Percentiles rank a stretch among this genome's conserved stretches.
These are phyloP conservation scores for Phytophthora hibernalis DNA, from an alignment of 352 stramenopile species.

Conservation along the genomic window DNA sequence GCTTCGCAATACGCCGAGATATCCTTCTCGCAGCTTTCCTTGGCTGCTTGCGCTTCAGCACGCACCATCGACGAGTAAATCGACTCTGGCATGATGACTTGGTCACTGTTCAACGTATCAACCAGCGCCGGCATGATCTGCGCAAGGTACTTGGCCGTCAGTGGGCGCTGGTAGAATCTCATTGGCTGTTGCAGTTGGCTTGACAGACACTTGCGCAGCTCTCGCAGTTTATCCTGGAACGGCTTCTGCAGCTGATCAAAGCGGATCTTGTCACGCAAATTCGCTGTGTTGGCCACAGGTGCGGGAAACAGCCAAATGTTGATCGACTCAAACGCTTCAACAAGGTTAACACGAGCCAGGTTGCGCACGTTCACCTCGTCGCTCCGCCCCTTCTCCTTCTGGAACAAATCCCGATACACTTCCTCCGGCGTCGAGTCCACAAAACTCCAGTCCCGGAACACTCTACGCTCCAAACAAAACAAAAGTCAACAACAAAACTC, in stretches of 20 bases:
- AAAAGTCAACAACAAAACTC: not conserved
- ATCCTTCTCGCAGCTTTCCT: slow-evolving; percentile 64
- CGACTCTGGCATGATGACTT: slow-evolving; percentile 90
- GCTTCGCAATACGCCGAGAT: slow-evolving; percentile 78
- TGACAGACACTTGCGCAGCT: slow-evolving; percentile 76
- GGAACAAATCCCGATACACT: slow-evolving; percentile 83
- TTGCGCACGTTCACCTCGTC: slow-evolving; percentile 87
- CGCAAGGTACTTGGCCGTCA: slow-evolving; percentile 75
- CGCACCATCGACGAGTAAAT: slow-evolving; percentile 90
- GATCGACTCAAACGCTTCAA: slow-evolving; percentile 87
- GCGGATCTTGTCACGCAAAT: slow-evolving; percentile 82
- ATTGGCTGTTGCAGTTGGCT: slow-evolving; percentile 78
- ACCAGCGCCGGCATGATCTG: slow-evolving; percentile 82
- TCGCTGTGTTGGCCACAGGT: slow-evolving; percentile 79
- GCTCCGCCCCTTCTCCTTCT: slow-evolving; percentile 82
- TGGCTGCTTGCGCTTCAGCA: slow-evolving; percentile 69
- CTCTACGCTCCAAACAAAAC: slow-evolving; percentile 34
- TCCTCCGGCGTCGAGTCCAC: slow-evolving; percentile 83
- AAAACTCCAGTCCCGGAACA: slow-evolving; percentile 92
- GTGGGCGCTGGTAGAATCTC: slow-evolving; percentile 73
- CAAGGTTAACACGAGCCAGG: slow-evolving; percentile 71
- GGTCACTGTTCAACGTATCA: slow-evolving; percentile 86
- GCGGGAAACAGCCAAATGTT: slow-evolving; percentile 89
- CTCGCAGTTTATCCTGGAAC: slow-evolving; percentile 81
- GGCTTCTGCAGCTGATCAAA: slow-evolving; percentile 83